Evolutionary conservation across 257 asterid species (phyloP), one percentile per base, ranked within the genome.

Genomic region (Rubia yunnanensis): DNA sequence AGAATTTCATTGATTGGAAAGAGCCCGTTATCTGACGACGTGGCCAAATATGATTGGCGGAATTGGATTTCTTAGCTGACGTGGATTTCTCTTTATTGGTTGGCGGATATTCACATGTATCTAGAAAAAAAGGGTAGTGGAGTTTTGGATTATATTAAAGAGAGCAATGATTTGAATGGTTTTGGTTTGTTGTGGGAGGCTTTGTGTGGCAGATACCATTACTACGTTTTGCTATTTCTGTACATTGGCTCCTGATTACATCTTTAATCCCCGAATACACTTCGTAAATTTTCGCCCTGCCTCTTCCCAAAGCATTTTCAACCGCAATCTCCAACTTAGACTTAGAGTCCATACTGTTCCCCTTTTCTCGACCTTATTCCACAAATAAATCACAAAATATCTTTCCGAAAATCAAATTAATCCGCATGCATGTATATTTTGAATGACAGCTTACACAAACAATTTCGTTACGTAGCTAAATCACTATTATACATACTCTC

Each of bases 211-310:
- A 71, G 66, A 5, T 56, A 74, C 20, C 72, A 39, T 65, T 65
- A 77, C 85, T 76, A 86, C 96, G 96, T 89, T 83, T 64, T 64
- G 71, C 78, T 74, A 39, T 77, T 80, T 75, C 5, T 57, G 61
- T 72, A 84, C 96, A 80, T 1, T 77, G 73, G 60, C 72, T 88
- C 70, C 68, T 74, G 73, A 76, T 79, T 82, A 81, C 20, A 41
- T 52, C n/a, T 50, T 50, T 30, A 30, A 56, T 10, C 6, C 10
- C 34, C 32, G 13, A 23, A 54, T 54, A 9, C 18, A n/a, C 57
- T 13, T 52, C 20, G 57, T 27, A 20, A 52, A 20, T 46, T n/a
- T 49, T 6, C 8, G 1, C 17, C 24, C 23, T 49, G 55, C 23
- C 17, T 18, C 17, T 36, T 36, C 41, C 41, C 7, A 36, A 7